Evolutionary conservation across 805 yeast species (phyloP).

Genomic region (Sungouiella thailandica): DNA sequence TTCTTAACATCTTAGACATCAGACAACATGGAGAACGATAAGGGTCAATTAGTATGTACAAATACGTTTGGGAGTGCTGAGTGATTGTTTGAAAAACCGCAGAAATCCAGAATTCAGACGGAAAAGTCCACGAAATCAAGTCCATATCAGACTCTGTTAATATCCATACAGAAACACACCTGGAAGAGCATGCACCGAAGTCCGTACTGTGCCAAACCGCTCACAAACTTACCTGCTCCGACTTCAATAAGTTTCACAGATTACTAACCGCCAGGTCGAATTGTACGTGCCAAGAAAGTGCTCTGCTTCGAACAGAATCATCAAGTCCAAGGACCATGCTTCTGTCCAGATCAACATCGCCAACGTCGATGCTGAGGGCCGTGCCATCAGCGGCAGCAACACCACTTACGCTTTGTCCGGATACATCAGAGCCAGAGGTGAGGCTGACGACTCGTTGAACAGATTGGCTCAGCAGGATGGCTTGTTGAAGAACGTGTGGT

Average conservation of each 20-base stretch:
- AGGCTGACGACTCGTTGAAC: conserved; percentile 98
- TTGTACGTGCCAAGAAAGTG: conserved; percentile 99
- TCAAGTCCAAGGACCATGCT: conserved; percentile 99
- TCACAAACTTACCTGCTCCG: too few relatives aligned
- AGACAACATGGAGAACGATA: conserved; percentile 98
- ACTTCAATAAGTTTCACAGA: too few relatives aligned
- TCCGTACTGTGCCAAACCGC: too few relatives aligned
- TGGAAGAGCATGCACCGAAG: too few relatives aligned
- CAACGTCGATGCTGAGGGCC: conserved; percentile 96
- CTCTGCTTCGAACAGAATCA: conserved; percentile 99
- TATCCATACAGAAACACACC: too few relatives aligned
- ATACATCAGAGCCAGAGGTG: conserved; percentile 98
- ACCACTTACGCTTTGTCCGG: conserved; percentile 96
- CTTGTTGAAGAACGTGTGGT: conserved; percentile 92
- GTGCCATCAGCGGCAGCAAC: conserved; percentile 84
- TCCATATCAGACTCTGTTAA: too few relatives aligned
- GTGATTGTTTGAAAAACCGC: too few relatives aligned
- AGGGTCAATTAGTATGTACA: conserved; percentile 95
- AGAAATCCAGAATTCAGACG: too few relatives aligned
- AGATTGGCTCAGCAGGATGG: conserved; percentile 99
- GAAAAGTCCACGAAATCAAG: too few relatives aligned
- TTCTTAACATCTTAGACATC: conserved; percentile 10
- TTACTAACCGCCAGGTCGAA: conserved; percentile 75
- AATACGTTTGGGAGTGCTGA: too few relatives aligned
- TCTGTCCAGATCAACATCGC: conserved; percentile 99